phyloP scores from a whole-genome alignment of 108 stramenopile genomes.

The Cyclotella kingstonii region DNA sequence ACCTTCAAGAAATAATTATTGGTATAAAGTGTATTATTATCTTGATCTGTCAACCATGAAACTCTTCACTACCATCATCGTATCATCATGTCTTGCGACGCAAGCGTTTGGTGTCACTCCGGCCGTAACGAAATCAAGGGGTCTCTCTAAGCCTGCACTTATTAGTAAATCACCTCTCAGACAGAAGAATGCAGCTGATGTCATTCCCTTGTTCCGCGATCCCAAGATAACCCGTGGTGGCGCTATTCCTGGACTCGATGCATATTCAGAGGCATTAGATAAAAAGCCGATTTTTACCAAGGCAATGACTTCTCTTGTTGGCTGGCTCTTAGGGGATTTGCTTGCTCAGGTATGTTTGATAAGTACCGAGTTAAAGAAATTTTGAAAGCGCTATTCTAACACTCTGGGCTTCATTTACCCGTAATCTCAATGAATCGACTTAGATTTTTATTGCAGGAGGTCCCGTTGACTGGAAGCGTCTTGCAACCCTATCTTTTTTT shows the following conservation, averaged over 20 bases:
- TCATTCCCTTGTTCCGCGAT: constrained; percentile 78
- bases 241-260: constrained; percentile 87
- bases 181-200: constrained; percentile 53
- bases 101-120: constrained; percentile 73
- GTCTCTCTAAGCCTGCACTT: constrained; percentile 45
- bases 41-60: constrained; percentile 61
- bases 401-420: not conserved
- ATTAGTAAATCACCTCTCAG: constrained; percentile 40
- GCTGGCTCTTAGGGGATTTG: constrained; percentile 94
- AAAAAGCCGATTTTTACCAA: constrained; percentile 91
- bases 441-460: constrained; percentile 91
- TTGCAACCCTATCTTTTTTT: constrained; percentile 90
- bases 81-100: constrained; percentile 69
- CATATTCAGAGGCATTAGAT: constrained; percentile 92
- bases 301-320: constrained; percentile 93
- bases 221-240: constrained; percentile 78
- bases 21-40: too few species aligned
- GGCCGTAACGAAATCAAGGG: constrained; percentile 36
- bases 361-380: too few species aligned
- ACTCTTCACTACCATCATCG: constrained; percentile 66
- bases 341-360: constrained; percentile 87
- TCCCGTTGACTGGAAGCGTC: constrained; percentile 91
- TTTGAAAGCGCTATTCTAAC: too few species aligned
- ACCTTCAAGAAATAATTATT: too few species aligned
- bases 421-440: not conserved